Evolutionary conservation across 1,284 basidiomycete species (phyloP), one percentile per base, ranked within the genome.

Genomic region (Cryptococcus neoformans): DNA sequence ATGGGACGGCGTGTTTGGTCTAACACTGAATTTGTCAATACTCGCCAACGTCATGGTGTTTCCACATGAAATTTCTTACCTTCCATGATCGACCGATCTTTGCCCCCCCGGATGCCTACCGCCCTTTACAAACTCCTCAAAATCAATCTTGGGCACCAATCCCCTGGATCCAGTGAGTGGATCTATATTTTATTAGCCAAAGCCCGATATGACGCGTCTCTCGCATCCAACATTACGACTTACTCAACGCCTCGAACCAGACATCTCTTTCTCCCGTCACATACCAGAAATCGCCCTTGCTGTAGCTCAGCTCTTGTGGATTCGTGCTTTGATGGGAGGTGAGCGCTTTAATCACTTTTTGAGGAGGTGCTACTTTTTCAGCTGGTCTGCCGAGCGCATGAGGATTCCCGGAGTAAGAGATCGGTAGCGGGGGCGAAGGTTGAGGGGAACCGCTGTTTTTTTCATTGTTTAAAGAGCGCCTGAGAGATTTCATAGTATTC

Each of bases 261-360:
- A 69, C 75, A 49, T 75, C 73, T 54, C 76, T 67, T 80, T 95
- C 91, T 62, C 85, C 85, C 39, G 91, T 82, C 57, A 99, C 94
- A 78, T 98, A 91, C 81, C 97, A 98, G 79, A 98, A 98, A 80
- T 99, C 96, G 61, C 96, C 96, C 77, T 90, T 89, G 64, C 85
- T 82, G 74, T 98, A 99, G 45, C 89, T 86, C 54, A 99, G 85
- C 71, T 98, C 89, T 70, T 91, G 87, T 0, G 92, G 90, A 0
- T 87, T 84, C 55, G 83, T 82, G 1, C 90, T 85, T 45, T 83
- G 79, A 79, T 93, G 87, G 17, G 83, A 75, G 34, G 82, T 77
- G 61, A 89, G 81, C 5, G 96, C 94, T 57, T 90, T 87, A 69
- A 99, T 96, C 71, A 98, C 94, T 75, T 93, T 95, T 79, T 95